Percentiles rank a stretch among this genome's conserved stretches.
phyloP scores from a whole-genome alignment of 257 asterid genomes.

The Knoxia roxburghii region DNA sequence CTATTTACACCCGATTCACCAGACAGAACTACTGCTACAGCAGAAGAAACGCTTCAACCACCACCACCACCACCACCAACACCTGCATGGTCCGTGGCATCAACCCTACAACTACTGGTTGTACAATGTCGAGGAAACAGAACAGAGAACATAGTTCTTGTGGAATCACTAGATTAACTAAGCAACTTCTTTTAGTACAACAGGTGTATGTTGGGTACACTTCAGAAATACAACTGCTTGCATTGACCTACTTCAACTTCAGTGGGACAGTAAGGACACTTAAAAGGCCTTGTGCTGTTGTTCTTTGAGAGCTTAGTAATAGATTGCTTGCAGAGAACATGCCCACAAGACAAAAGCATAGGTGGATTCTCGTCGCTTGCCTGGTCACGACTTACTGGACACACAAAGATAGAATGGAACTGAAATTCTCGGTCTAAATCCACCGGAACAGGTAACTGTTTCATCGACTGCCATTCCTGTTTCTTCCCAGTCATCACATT shows the following conservation, averaged over 20 bases:
- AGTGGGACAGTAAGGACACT: conserved; percentile 89
- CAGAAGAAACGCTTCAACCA: conserved; percentile 7
- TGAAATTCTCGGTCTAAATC: conserved; percentile 80
- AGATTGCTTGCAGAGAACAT: conserved; percentile 84
- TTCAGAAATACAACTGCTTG: conserved; percentile 65
- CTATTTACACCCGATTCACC: conserved; percentile 38
- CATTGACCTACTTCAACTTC: conserved; percentile 90
- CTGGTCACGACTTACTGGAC: conserved; percentile 91
- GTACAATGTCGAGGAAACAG: not conserved
- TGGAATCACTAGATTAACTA: not conserved
- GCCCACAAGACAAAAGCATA: conserved; percentile 86
- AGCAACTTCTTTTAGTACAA: conserved; percentile 5
- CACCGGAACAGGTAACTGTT: conserved; percentile 79
- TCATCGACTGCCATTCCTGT: conserved; percentile 90
- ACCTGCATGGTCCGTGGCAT: not conserved
- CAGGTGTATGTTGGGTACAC: conserved; percentile 4
- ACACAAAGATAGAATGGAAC: conserved; percentile 83
- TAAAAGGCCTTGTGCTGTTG: conserved; percentile 71
- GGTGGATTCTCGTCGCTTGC: conserved; percentile 89
- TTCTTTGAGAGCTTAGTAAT: conserved; percentile 80
- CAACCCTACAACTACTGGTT: conserved; percentile 1
- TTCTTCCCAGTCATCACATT: conserved; percentile 72
- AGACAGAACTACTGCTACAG: conserved; percentile 12
- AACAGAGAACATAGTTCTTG: not conserved
- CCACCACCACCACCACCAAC: no score